Percentiles rank a stretch among this genome's conserved stretches.
Evolutionary conservation across 371 early-diverging fungal species (phyloP).

Genomic region (Actinomucor elegans): DNA sequence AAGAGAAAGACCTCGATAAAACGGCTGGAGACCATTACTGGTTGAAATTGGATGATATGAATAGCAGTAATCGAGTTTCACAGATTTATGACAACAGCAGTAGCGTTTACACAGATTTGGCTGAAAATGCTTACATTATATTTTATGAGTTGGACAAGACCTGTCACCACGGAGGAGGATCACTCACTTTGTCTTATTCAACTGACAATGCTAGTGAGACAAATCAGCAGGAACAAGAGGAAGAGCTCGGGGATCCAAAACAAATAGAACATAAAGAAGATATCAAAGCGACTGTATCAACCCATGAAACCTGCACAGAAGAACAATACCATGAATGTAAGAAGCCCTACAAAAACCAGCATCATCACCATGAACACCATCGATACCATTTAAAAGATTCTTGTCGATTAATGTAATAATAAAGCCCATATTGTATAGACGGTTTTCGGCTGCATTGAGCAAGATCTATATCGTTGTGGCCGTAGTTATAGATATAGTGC

Average conservation of each 20-base stretch:
- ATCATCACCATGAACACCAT: constrained; percentile 2
- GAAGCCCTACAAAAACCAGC: background rate
- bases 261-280: background rate
- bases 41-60: constrained; percentile 41
- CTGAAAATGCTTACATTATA: constrained; percentile 55
- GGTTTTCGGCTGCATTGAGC: too few relatives aligned
- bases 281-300: background rate
- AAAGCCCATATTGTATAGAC: too few relatives aligned
- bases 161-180: constrained; percentile 18
- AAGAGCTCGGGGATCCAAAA: too few relatives aligned
- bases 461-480: too few relatives aligned
- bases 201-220: background rate
- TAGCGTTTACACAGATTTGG: constrained; percentile 36
- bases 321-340: background rate
- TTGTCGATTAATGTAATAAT: constrained; percentile 8
- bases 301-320: constrained; percentile 1
- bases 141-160: constrained; percentile 58
- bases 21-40: background rate
- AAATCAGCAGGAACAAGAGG: too few relatives aligned
- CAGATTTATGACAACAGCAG: constrained; percentile 15
- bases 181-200: background rate
- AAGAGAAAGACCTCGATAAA: background rate
- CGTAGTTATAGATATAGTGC: too few relatives aligned
- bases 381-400: constrained; percentile 3
- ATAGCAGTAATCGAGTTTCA: constrained; percentile 26